Evolutionary conservation across 1,284 basidiomycete species (phyloP), one percentile per base, ranked within the genome.

Genomic region (Moesziomyces aphidis): DNA sequence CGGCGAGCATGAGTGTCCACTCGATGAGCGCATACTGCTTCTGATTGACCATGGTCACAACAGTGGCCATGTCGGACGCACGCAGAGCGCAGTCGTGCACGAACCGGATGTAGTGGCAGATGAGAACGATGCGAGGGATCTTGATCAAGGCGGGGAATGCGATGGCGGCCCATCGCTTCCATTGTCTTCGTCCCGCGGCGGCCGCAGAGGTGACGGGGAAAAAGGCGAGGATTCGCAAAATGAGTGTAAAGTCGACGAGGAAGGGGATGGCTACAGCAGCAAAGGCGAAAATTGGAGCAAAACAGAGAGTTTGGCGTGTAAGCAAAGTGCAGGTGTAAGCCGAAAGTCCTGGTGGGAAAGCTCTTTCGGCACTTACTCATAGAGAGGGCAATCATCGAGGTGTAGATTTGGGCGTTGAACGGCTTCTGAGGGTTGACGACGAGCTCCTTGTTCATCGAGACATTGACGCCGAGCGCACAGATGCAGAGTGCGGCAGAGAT

Each of bases 81-180:
- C 31, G 21, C 5, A 55, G 13, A 26, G 55, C 47, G 13, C 39
- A 50, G 3, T 24, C 23, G 26, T 62, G 55, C 8, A 50, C 48
- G 31, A 58, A 69, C 1, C 47, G 36, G 21, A 65, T 50, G 56
- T 69, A 69, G 47, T 59, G 46, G 45, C 52, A 55, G 51, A 59
- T 69, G 55, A 63, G 23, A 17, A 69, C 43, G 31, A 45, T 19
- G 9, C 60, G 50, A 34, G 60, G 60, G n/a, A 83, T 73, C 73
- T 98, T 98, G 50, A 63, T 58, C 11, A 54, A 45, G 19, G 55
- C 21, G 6, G 66, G 60, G 34, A 62, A 69, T 2, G 66, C 61
- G 47, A 69, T 55, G 6, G 55, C 50, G 8, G 54, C 60, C 49
- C 39, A 63, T 10, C 47, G 48, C 47, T 54, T 64, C 55, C 52